A percentile compares a stretch with the other conserved stretches of the same genome.
These are phyloP conservation scores for Xylaria flabelliformis DNA, from an alignment of 495 filamentous ascomycete genomes.

Conservation along the genomic window DNA sequence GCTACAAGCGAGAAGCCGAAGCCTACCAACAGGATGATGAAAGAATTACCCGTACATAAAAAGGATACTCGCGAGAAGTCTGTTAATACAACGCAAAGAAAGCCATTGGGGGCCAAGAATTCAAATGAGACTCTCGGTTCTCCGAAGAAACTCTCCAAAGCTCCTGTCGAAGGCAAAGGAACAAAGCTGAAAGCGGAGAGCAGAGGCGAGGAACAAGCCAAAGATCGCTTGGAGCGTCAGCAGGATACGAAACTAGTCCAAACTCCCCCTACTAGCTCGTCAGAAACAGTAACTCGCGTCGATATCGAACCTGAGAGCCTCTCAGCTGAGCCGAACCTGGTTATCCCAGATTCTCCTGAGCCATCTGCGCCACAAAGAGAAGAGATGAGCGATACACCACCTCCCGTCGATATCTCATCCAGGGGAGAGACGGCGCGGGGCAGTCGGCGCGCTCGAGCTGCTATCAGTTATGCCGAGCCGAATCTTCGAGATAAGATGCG, in stretches of 20 bases:
- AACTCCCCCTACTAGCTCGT: slow-evolving; percentile 25
- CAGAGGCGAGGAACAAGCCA: slow-evolving; percentile 23
- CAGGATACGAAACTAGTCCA: slow-evolving; percentile 39
- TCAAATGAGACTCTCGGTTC: slow-evolving; percentile 55
- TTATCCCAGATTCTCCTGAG: slow-evolving; percentile 47
- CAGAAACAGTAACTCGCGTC: slow-evolving; percentile 29
- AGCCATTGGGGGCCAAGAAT: slow-evolving; percentile 52
- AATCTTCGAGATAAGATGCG: slow-evolving; percentile 89
- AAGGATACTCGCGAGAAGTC: slow-evolving; percentile 38
- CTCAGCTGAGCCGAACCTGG: slow-evolving; percentile 36
- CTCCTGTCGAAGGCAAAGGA: slow-evolving; percentile 30
- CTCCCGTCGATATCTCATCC: slow-evolving; percentile 60
- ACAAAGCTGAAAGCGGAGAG: slow-evolving; percentile 32
- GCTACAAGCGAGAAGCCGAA: slow-evolving; percentile 25
- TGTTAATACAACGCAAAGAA: slow-evolving; percentile 36
- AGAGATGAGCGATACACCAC: slow-evolving; percentile 58
- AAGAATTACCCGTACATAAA: slow-evolving; percentile 40
- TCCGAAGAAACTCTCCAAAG: slow-evolving; percentile 47
- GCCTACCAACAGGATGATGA: slow-evolving; percentile 38
- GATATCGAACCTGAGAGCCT: slow-evolving; percentile 44
- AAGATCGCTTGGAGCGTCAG: slow-evolving; percentile 28
- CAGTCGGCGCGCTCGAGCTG: slow-evolving; percentile 67
- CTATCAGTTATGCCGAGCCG: slow-evolving; percentile 85
- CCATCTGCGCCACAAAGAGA: slow-evolving; percentile 32
- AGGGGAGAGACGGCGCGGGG: slow-evolving; percentile 60